A percentile compares a stretch with the other conserved stretches of the same genome.
Evolutionary conservation across 2,329 filamentous ascomycete species (phyloP).

Genomic region (Phaeosphaeriaceae sp.): DNA sequence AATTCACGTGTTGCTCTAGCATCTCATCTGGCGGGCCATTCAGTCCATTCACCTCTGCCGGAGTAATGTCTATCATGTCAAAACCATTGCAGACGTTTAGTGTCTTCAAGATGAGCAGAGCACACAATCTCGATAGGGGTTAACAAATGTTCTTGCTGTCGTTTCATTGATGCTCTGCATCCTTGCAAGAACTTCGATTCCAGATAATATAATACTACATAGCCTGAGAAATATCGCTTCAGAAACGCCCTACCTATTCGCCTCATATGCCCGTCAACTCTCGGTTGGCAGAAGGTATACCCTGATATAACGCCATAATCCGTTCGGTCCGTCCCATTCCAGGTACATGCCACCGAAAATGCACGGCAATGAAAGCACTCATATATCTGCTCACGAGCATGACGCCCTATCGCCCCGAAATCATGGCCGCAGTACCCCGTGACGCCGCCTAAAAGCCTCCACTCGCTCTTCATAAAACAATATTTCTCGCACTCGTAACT

Average conservation of each 20-base stretch:
- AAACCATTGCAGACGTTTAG: neutral
- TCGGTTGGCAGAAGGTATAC: neutral
- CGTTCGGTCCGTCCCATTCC: slow-evolving; percentile 9
- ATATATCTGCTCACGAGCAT: neutral
- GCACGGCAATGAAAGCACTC: slow-evolving; percentile 1
- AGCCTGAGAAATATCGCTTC: slow-evolving; percentile 2
- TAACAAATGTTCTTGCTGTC: neutral
- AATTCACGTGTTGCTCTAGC: slow-evolving; percentile 15
- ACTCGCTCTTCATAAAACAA: slow-evolving; percentile 82
- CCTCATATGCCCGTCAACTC: neutral
- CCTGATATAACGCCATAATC: slow-evolving; percentile 16
- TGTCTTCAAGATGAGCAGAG: neutral
- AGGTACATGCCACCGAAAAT: neutral
- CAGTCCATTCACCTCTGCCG: too few relatives aligned
- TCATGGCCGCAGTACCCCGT: slow-evolving; percentile 51
- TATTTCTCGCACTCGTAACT: slow-evolving; percentile 76
- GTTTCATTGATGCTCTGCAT: neutral
- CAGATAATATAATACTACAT: slow-evolving; percentile 11
- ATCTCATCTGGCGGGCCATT: neutral
- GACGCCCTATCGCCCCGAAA: neutral
- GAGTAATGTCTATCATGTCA: neutral
- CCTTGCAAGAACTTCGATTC: neutral
- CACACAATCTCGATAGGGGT: neutral
- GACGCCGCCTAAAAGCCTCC: slow-evolving; percentile 78
- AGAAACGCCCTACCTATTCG: neutral